Percentiles rank a stretch among this genome's conserved stretches.
Conservation (phyloP, 345 rosid genomes). For the Euphorbia lathyris region DNA sequence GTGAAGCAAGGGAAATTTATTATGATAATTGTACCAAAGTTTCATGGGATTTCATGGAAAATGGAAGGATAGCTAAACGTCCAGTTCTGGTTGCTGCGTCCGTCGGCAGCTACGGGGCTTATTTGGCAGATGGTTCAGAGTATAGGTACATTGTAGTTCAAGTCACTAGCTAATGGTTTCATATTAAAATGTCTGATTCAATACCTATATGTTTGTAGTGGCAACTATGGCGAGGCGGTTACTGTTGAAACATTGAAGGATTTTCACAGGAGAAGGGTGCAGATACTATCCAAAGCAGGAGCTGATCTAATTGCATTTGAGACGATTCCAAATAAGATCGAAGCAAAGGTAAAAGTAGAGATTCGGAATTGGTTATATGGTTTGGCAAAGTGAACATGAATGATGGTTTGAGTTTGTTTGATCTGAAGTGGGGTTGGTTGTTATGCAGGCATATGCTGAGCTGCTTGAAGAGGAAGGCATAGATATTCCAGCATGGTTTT, state of each 20-base stretch:
- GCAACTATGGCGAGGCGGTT: constrained; percentile 62
- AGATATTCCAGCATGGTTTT: constrained; percentile 77
- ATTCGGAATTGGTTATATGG: background rate
- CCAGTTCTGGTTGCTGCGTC: constrained; percentile 85
- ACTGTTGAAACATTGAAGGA: constrained; percentile 63
- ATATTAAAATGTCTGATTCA: background rate
- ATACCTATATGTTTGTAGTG: constrained; percentile 38
- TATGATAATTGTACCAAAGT: constrained; percentile 50
- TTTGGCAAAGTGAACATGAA: too few relatives aligned
- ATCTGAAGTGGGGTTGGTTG: background rate
- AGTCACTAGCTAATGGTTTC: background rate
- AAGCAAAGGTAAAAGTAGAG: constrained; percentile 56
- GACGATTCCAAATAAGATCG: constrained; percentile 84
- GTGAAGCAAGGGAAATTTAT: constrained; percentile 77
- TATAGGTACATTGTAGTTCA: constrained; percentile 46
- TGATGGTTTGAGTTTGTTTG: background rate
- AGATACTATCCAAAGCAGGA: constrained; percentile 62
- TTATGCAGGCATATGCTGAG: constrained; percentile 66
- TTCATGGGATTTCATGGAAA: constrained; percentile 46
- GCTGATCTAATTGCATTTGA: constrained; percentile 83
- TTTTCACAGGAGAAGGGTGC: constrained; percentile 81
- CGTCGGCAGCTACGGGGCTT: constrained; percentile 95
- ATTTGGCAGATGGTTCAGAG: constrained; percentile 91
- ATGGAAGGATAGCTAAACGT: constrained; percentile 26
- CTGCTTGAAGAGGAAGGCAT: constrained; percentile 74